Percentiles rank a stretch among this genome's conserved stretches.
phyloP scores from a whole-genome alignment of 2,329 filamentous ascomycete genomes.

The Colletotrichum sp. region DNA sequence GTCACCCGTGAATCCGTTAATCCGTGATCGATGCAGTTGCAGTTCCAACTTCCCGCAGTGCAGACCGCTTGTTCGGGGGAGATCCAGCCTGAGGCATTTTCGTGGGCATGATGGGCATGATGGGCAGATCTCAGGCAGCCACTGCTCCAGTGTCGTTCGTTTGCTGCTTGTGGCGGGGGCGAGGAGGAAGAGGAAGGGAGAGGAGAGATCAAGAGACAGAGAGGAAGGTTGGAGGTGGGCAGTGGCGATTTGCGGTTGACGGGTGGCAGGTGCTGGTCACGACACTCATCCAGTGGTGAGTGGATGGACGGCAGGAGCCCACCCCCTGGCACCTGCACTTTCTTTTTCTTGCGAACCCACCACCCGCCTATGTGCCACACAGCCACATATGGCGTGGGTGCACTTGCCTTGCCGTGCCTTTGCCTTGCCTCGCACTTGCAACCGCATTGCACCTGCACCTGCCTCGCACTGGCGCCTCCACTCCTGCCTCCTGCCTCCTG shows the following conservation, averaged over 20 bases:
- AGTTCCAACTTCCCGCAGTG: not conserved
- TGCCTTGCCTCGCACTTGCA: not conserved
- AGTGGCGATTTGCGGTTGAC: not conserved
- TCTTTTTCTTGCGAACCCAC: not conserved
- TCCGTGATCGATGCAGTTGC: not conserved
- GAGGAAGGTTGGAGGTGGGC: not conserved
- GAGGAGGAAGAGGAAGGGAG: not conserved
- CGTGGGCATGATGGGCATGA: not conserved
- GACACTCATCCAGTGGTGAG: not conserved
- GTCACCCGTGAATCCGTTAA: not conserved
- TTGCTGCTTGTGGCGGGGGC: not conserved
- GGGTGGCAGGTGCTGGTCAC: not conserved
- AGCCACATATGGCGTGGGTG: not conserved
- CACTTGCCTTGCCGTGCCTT: not conserved
- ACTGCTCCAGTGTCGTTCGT: not conserved
- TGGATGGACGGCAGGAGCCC: not conserved
- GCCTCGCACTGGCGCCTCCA: not conserved
- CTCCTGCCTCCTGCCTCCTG: not conserved
- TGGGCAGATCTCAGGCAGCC: not conserved
- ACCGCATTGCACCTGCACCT: not conserved
- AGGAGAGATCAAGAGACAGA: not conserved
- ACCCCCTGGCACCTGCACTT: not conserved
- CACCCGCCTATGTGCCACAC: not conserved
- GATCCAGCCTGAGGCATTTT: not conserved
- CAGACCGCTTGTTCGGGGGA: constrained; percentile 8